Percentiles rank a stretch among this genome's conserved stretches.
These are phyloP conservation scores for Lathyrus sativus DNA, from an alignment of 306 rosid genomes.

Conservation along the genomic window DNA sequence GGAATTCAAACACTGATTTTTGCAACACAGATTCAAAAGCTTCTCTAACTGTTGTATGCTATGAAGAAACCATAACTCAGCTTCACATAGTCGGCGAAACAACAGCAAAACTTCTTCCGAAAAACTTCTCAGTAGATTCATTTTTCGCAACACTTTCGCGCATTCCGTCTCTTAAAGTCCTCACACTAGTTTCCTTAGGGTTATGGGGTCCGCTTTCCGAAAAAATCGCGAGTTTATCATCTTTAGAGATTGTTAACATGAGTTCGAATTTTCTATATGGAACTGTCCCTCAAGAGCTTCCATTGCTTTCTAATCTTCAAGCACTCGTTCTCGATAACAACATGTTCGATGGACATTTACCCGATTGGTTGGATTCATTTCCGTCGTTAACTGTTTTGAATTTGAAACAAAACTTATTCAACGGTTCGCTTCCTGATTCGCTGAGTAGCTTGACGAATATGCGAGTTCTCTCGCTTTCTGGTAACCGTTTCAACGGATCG, in stretches of 20 bases:
- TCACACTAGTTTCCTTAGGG: conserved; percentile 87
- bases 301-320: conserved; percentile 61
- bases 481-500: conserved; percentile 63
- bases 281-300: conserved; percentile 62
- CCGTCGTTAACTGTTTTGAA: conserved; percentile 68
- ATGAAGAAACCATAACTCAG: conserved; percentile 77
- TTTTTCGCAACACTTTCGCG: conserved; percentile 59
- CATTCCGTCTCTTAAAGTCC: conserved; percentile 78
- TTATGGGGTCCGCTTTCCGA: conserved; percentile 81
- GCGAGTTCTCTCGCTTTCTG: conserved; percentile 72
- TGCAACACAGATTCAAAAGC: conserved; percentile 69
- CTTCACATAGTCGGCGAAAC: conserved; percentile 67
- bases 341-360: conserved; percentile 67
- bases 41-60: conserved; percentile 66
- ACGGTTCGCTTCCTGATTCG: conserved; percentile 68
- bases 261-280: conserved; percentile 86
- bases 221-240: conserved; percentile 57
- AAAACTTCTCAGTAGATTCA: conserved; percentile 67
- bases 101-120: conserved; percentile 49
- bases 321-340: conserved; percentile 80
- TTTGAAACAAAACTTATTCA: conserved; percentile 66
- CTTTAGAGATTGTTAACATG: conserved; percentile 75
- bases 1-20: conserved; percentile 63
- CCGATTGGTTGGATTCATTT: conserved; percentile 62
- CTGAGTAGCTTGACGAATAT: conserved; percentile 58